These are phyloP conservation scores for Fonsecaea pedrosoi DNA, from an alignment of 2,329 filamentous ascomycete species.

Conservation along the genomic window DNA sequence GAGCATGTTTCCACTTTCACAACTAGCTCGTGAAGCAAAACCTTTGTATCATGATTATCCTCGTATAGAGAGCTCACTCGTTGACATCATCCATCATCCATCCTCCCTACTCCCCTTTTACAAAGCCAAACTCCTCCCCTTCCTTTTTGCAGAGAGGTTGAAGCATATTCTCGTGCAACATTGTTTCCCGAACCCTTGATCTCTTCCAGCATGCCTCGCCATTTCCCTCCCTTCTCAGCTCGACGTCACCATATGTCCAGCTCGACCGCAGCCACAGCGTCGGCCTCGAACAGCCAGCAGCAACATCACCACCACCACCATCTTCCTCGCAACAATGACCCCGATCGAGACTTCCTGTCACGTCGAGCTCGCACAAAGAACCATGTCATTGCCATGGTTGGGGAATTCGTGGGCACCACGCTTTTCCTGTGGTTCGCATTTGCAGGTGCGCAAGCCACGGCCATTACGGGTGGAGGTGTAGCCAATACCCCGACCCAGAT, in stretches of 20 bases:
- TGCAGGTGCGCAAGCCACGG: slow-evolving; percentile 52
- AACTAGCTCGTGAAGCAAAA: not conserved
- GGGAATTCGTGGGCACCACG: slow-evolving; percentile 61
- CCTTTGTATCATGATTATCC: not conserved
- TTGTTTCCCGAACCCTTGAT: not conserved
- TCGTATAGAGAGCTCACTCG: not conserved
- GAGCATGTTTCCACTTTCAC: not conserved
- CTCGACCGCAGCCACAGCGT: not conserved
- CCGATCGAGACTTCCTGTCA: slow-evolving; percentile 14
- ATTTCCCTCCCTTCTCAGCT: slow-evolving; percentile 2
- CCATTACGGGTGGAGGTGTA: slow-evolving; percentile 35
- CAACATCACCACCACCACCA: slow-evolving; percentile 3
- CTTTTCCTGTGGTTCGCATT: slow-evolving; percentile 59
- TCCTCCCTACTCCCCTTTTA: not conserved
- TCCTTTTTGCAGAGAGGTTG: not conserved
- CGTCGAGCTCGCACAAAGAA: slow-evolving; percentile 8
- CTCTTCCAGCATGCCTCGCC: slow-evolving; percentile 6
- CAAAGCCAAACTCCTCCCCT: not conserved
- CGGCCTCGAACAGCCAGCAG: slow-evolving; percentile 9
- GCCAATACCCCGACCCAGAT: slow-evolving; percentile 18
- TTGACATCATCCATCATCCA: not conserved
- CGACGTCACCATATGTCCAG: slow-evolving; percentile 3
- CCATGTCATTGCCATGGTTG: slow-evolving; percentile 50
- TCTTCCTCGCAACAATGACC: slow-evolving; percentile 18
- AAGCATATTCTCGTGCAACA: not conserved